Evolutionary conservation across 139 green algal genomes (phyloP), one percentile per base, ranked within the genome.

Genomic region (Chlamydomonas incerta): DNA sequence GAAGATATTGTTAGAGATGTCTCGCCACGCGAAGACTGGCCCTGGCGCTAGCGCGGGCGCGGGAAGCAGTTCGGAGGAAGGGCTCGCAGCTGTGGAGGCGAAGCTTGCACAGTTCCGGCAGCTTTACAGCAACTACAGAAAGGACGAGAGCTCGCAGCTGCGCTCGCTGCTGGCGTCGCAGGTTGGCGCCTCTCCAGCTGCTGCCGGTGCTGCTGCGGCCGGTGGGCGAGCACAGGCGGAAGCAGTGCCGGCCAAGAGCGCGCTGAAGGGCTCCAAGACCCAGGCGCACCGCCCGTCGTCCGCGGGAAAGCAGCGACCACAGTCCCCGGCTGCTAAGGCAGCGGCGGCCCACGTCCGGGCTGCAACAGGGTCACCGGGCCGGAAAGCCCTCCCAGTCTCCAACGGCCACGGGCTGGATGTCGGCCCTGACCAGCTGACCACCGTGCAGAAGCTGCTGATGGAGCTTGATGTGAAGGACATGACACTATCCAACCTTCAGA

Each of bases 401-500:
- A 29, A 26, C 55, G 18, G 55, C 55, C 6, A 13, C 8, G 41
- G 55, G 10, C 55, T 26, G n/a, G n/a, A n/a, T 23, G 20, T 26
- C 2, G 55, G 55, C 18, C 55, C 55, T 35, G 50, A 66, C 52
- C 47, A 72, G 58, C 74, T 41, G 1, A 34, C 74, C 14, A 13
- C 31, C 10, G 26, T 84, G 63, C 77, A 84, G 24, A 26, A 24
- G 23, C 26, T 86, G 0, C 33, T 86, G 80, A 47, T 35, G 18
- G 80, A 86, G 68, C 68, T 79, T 8, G 68, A 79, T 18, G 6
- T 23, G 3, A 77, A 86, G 80, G 67, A 77, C 55, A 52, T 35
- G 26, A 26, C 55, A 0, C 10, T 71, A 6, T 5, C 20, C 2
- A 86, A 31, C 52, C 52, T 79, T 9, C 50, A 79, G 26, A 11